Base-by-base conservation (phyloP, 441 rosid genomes). In the Eutrema salsugineum region DNA sequence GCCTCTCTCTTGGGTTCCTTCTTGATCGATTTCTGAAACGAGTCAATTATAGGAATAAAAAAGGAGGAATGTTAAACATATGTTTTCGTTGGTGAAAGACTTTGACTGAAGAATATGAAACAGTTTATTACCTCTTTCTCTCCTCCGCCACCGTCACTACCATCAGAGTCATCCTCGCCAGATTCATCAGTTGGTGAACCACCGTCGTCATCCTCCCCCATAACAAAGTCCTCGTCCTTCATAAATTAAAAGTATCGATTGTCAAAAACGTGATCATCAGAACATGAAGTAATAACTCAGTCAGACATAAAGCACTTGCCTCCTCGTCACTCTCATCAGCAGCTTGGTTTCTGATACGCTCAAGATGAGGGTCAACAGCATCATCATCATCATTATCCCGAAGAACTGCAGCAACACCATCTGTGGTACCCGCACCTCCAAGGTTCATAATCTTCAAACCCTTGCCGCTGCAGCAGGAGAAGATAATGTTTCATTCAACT, bases 101-200 rank as follows among this genome's bases (percentile, higher is more conserved):
- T 39, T 28, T 11, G 32, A 48, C 44, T 40, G 28, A 57, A 64
- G 10, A 40, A 80, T 55, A 48, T 66, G 50, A 63, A 46, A 78
- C 51, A 15, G 40, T 40, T 85, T n/a, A n/a, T 72, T 84, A 70
- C 98, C 94, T 89, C 97, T 72, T 82, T 85, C 82, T 87, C 97
- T 58, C 76, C 93, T 74, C 83, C 92, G 60, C 86, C 77, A 53
- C 85, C 85, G 17, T 79, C 85, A 73, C 95, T 93, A 58, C 70
- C 97, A 86, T 91, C 93, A 49, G 98, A 89, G 11, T 84, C 96
- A 0, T 86, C 99, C 10, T 63, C 97, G 40, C 96, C 99, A 71
- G 99, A 95, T 80, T 94, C 99, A 91, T 93, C 99, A 59, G 96
- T 89, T 38, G 99, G 94, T 46, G 98, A 93, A 51, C 99, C 99